Evolutionary conservation across 1,284 basidiomycete species (phyloP).

Genomic region (Leccinum subspadiceum): DNA sequence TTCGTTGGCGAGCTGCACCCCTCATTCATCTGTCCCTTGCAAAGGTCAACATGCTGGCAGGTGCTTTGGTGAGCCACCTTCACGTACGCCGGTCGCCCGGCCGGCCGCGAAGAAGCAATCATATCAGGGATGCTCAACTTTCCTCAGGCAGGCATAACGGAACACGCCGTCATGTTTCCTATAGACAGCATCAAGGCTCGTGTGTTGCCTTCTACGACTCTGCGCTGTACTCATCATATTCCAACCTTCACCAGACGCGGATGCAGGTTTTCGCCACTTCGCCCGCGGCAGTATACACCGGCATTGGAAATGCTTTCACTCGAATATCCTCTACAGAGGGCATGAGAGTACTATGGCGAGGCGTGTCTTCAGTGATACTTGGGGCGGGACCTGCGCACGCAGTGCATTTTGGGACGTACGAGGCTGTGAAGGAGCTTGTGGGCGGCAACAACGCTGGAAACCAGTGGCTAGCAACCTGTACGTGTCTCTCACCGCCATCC

Average conservation of each 20-base stretch:
- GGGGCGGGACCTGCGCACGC: slow-evolving; percentile 99
- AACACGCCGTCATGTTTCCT: slow-evolving; percentile 99
- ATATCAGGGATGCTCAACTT: slow-evolving; percentile 13
- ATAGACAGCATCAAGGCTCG: slow-evolving; percentile 96
- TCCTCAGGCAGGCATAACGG: slow-evolving; percentile 91
- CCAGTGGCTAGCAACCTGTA: slow-evolving; percentile 81
- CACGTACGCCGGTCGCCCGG: slow-evolving; percentile 2
- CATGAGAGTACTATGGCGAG: slow-evolving; percentile 88
- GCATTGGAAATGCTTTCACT: slow-evolving; percentile 84
- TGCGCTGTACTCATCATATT: slow-evolving; percentile 5
- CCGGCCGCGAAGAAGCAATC: neutral
- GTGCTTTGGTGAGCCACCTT: slow-evolving; percentile 74
- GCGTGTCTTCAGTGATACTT: slow-evolving; percentile 95
- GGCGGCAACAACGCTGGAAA: slow-evolving; percentile 83
- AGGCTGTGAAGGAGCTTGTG: slow-evolving; percentile 89
- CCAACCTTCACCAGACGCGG: slow-evolving; percentile 67
- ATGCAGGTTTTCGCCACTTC: slow-evolving; percentile 96
- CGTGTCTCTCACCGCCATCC: slow-evolving; percentile 29
- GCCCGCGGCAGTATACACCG: slow-evolving; percentile 83
- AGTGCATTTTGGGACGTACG: slow-evolving; percentile 96
- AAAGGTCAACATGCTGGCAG: slow-evolving; percentile 95
- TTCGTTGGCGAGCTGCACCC: neutral
- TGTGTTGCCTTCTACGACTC: slow-evolving; percentile 5
- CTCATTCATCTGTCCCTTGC: slow-evolving; percentile 2
- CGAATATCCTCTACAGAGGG: slow-evolving; percentile 95